Percentiles rank a stretch among this genome's conserved stretches.
Evolutionary conservation across 257 asterid genomes (phyloP).

Genomic region (Leptodermis oblonga): DNA sequence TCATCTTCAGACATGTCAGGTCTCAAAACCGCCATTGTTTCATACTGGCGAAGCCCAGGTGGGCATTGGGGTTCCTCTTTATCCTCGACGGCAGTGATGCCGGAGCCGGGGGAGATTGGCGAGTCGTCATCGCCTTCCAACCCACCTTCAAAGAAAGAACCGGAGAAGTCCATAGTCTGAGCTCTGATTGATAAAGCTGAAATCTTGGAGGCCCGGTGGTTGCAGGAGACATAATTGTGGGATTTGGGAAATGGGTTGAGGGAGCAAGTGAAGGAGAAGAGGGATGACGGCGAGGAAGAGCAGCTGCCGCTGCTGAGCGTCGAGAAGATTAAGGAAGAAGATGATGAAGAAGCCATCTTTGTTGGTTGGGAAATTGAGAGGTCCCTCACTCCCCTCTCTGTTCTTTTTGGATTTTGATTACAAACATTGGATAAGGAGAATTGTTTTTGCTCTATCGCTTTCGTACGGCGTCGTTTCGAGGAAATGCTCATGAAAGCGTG

Average conservation of each 20-base stretch:
- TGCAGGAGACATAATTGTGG: background rate
- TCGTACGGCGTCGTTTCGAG: background rate
- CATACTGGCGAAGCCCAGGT: slow-evolving; percentile 87
- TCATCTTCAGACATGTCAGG: slow-evolving; percentile 99
- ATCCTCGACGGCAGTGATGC: slow-evolving; percentile 58
- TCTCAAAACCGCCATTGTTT: slow-evolving; percentile 76
- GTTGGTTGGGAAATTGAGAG: background rate
- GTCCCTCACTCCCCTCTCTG: background rate
- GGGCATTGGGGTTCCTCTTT: slow-evolving; percentile 92
- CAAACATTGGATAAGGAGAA: slow-evolving; percentile 5
- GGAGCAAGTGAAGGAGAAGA: slow-evolving; percentile 4
- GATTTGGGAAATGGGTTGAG: slow-evolving; percentile 13
- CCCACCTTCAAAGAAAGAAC: slow-evolving; percentile 65
- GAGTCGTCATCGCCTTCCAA: slow-evolving; percentile 48
- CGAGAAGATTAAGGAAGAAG: slow-evolving; percentile 13
- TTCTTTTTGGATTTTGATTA: background rate
- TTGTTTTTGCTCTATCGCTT: background rate
- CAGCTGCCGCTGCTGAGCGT: slow-evolving; percentile 1
- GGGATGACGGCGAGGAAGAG: slow-evolving; percentile 12
- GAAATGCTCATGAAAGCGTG: background rate
- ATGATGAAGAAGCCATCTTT: slow-evolving; percentile 9
- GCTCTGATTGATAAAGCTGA: slow-evolving; percentile 21
- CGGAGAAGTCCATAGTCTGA: slow-evolving; percentile 37
- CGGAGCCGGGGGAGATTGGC: slow-evolving; percentile 46
- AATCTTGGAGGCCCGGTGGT: background rate